Evolutionary conservation across 2,329 filamentous ascomycete genomes (phyloP).

Genomic region (Sclerotiophoma versabilis): DNA sequence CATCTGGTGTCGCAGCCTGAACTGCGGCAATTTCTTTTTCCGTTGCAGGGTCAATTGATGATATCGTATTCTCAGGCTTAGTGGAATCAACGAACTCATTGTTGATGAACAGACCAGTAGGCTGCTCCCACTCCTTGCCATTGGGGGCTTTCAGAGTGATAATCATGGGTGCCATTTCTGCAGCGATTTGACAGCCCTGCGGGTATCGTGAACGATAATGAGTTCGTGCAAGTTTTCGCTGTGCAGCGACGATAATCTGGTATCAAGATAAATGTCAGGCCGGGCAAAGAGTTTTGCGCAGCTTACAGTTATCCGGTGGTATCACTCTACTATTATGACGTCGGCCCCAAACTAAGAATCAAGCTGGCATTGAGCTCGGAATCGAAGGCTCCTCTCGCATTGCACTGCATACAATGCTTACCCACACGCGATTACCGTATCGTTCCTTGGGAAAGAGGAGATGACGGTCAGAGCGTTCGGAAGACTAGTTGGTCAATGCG

Average conservation of each 20-base stretch:
- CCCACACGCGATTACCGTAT: background rate
- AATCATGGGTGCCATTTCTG: conserved; percentile 11
- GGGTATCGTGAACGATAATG: background rate
- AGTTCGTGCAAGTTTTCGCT: background rate
- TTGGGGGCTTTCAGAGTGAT: conserved; percentile 50
- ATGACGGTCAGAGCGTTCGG: background rate
- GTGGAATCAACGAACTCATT: conserved; percentile 50
- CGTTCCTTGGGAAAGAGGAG: background rate
- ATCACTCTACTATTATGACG: background rate
- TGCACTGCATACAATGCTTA: background rate
- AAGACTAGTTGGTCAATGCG: background rate
- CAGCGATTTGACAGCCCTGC: too few species aligned
- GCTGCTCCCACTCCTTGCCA: conserved; percentile 48
- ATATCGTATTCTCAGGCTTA: conserved; percentile 31
- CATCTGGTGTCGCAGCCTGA: conserved; percentile 41
- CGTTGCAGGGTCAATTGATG: conserved; percentile 26
- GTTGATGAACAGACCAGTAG: conserved; percentile 54
- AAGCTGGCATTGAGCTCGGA: background rate
- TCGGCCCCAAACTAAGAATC: background rate
- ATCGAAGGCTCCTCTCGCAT: background rate
- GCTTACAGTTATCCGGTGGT: conserved; percentile 1
- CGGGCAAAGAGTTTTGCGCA: conserved; percentile 10
- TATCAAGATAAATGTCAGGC: background rate
- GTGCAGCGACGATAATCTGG: background rate
- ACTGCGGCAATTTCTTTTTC: conserved; percentile 41